Base-by-base conservation (phyloP, 2,329 filamentous ascomycete genomes). In the Ophiostoma australiae region DNA sequence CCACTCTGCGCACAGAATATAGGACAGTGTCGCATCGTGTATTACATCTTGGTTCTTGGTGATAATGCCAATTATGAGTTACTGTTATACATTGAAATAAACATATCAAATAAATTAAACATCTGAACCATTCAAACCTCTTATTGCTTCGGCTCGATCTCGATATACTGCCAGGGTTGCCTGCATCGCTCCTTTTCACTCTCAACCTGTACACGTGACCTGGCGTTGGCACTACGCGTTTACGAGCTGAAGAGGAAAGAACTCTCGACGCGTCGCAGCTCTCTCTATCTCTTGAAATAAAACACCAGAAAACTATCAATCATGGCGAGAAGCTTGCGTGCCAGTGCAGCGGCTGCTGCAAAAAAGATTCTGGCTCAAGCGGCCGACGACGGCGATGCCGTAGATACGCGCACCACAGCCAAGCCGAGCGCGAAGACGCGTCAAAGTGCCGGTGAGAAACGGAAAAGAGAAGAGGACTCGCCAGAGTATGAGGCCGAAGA, bases 321-420 rank as follows among this genome's bases (percentile, higher is more conserved):
- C 17, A 23, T 73, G 73, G 69, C 67, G 1, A 71, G 73, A 17
- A 71, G 52, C 10, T 39, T 52, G 13, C 65, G 72, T 7, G 72
- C 70, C 15, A 74, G 73, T 52, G 73, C 73, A 4, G 73, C 68
- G 7, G 73, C 72, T 3, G 73, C 73, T 0, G 70, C 69, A 4
- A 61, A 44, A 33, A 70, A 63, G 33, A 73, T 73, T 13, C 33
- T 31, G 27, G 70, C 67, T 1, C 72, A 73, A 15, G 66, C 67
- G 10, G 65, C 55, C 10, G 68, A 63, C 11, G 27, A 70, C 8
- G 69, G 66, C 6, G 67, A 71, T 37, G 65, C 58, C 3, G 41
- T 4, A 5, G 31, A 31, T 8, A 48, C 61, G 27, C n/a, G 17
- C n/a, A 70, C 23, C 4, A 39, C 52, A 33, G n/a, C 39, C 55